Base-by-base conservation (phyloP, 345 rosid species). In the Cardamine resedifolia region DNA sequence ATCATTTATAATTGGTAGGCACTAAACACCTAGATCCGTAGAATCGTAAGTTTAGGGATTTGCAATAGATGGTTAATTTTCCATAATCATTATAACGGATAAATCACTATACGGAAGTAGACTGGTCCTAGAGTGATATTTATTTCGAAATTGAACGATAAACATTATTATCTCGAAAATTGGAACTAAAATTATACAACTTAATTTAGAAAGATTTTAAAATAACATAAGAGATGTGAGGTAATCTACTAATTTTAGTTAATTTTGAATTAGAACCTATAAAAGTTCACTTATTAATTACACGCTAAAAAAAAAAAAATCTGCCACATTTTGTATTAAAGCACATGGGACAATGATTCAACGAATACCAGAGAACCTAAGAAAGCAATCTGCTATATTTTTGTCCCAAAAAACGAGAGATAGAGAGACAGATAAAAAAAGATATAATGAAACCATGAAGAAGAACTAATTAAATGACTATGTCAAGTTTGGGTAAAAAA, bases 401-500 rank as follows among this genome's bases (percentile, higher is more conserved):
- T 2, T 33, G 57, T 7, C 55, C 27, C 6, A 2, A 28, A 28
- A 52, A 23, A 20, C 51, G 11, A 15, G n/a, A 52, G 51, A 23
- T 12, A 7, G 3, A 6, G 6, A 41, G 30, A 16, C 9, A 1
- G n/a, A n/a, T n/a, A 0, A 39, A 30, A 7, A 15, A 49, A 11
- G 2, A 1, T 21, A 30, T 10, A 57, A 51, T 56, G 68, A 76
- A 77, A 66, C 57, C 62, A 67, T 62, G 61, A 64, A 50, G 55
- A 53, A 77, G 75, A 41, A 76, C 77, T 66, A 41, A 76, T 75
- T 66, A 68, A 62, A 65, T 48, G 58, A 64, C 45, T 9, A 56
- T 58, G 27, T 33, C 44, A 33, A 58, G 27, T 58, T 33, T 12
- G 9, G 16, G 21, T 0, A 58, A 33, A 16, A 31, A 33, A 58